These are phyloP conservation scores for Coriolopsis trogii DNA, from an alignment of 1,284 basidiomycete species.

Conservation along the genomic window DNA sequence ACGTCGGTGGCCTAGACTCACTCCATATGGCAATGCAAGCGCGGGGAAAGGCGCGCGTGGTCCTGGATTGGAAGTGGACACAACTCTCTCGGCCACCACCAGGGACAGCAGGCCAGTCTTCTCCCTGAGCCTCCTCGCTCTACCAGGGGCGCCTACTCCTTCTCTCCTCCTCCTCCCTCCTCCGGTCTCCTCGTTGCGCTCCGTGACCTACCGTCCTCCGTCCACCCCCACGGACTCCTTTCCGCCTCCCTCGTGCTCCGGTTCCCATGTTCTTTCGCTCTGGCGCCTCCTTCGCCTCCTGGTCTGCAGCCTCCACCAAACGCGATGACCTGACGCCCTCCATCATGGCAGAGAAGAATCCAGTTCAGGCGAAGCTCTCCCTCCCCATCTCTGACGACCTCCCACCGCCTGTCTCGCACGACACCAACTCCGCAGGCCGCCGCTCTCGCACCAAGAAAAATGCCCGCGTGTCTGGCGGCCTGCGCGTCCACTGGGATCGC, in stretches of 20 bases:
- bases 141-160: background rate
- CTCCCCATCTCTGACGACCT: constrained; percentile 14
- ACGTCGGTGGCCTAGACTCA: background rate
- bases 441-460: constrained; percentile 33
- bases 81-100: background rate
- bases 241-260: constrained; percentile 1
- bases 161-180: background rate
- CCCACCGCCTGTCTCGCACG: constrained; percentile 25
- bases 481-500: constrained; percentile 46
- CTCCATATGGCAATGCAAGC: constrained; percentile 1
- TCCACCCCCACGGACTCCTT: background rate
- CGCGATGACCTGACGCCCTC: constrained; percentile 23
- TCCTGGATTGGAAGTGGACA: background rate
- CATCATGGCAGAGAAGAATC: constrained; percentile 15
- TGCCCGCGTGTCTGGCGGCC: constrained; percentile 37
- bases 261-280: constrained; percentile 23
- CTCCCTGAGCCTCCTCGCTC: background rate
- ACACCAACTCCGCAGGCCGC: constrained; percentile 14
- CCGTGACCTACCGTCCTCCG: background rate
- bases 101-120: too few relatives aligned
- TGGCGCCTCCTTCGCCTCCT: constrained; percentile 24
- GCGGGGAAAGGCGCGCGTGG: background rate
- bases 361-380: constrained; percentile 9
- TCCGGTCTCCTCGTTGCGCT: background rate
- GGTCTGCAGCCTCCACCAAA: constrained; percentile 23